Conservation (phyloP, 2,329 filamentous ascomycete species). For the Pseudogymnoascus sp. region DNA sequence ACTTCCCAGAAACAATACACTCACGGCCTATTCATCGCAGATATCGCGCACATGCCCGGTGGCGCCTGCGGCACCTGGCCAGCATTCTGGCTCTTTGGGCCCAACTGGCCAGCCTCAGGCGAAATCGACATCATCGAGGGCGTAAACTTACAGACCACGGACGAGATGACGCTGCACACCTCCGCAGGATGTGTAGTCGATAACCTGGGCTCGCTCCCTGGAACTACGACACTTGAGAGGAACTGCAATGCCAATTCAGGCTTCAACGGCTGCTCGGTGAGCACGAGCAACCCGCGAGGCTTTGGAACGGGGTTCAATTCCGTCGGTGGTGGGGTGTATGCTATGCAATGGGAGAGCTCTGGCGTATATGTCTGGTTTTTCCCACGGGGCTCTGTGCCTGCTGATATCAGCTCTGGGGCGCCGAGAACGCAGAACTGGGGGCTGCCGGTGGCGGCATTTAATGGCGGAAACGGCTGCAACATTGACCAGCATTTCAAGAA, state of each 20-base stretch:
- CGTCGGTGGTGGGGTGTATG: slow-evolving; percentile 60
- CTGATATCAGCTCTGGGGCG: slow-evolving; percentile 47
- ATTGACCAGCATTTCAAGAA: slow-evolving; percentile 58
- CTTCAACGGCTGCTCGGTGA: slow-evolving; percentile 32
- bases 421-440: slow-evolving; percentile 65
- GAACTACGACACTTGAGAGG: slow-evolving; percentile 30
- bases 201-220: slow-evolving; percentile 35
- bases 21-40: slow-evolving; percentile 62
- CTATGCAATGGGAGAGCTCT: slow-evolving; percentile 60
- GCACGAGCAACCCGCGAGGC: slow-evolving; percentile 34
- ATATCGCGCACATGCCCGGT: slow-evolving; percentile 66
- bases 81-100: slow-evolving; percentile 53
- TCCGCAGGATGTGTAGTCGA: slow-evolving; percentile 38
- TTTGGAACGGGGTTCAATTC: slow-evolving; percentile 63
- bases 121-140: slow-evolving; percentile 68
- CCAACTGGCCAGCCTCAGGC: slow-evolving; percentile 54
- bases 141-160: slow-evolving; percentile 52
- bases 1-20: slow-evolving; percentile 57
- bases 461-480: slow-evolving; percentile 55
- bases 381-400: slow-evolving; percentile 55
- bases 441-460: slow-evolving; percentile 59
- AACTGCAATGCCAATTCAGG: slow-evolving; percentile 43
- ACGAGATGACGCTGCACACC: slow-evolving; percentile 59
- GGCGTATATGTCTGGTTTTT: slow-evolving; percentile 75
- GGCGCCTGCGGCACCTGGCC: slow-evolving; percentile 68